phyloP scores from a whole-genome alignment of 108 stramenopile genomes.

The Cyclostephanos tholiformis region DNA sequence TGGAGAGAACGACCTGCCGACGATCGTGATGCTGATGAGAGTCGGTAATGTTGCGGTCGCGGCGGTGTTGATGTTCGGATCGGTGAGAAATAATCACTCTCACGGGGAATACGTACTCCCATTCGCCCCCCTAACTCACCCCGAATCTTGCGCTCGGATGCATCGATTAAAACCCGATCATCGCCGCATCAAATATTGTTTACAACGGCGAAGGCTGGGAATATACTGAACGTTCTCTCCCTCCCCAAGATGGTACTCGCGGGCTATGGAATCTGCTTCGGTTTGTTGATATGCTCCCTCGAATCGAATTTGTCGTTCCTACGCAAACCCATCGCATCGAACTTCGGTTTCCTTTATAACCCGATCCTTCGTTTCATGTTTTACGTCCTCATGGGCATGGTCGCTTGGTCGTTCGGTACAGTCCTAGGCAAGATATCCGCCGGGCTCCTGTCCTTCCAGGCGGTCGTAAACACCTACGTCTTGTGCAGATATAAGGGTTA shows the following conservation, averaged over 20 bases:
- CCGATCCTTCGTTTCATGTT: slow-evolving; percentile 74
- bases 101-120: not conserved
- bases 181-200: not conserved
- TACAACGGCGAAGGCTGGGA: slow-evolving; percentile 7
- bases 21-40: slow-evolving; percentile 13
- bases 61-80: slow-evolving; percentile 12
- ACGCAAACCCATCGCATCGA: slow-evolving; percentile 69
- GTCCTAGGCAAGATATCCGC: slow-evolving; percentile 63
- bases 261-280: slow-evolving; percentile 42
- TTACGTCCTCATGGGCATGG: slow-evolving; percentile 72
- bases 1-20: not conserved
- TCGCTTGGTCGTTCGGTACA: slow-evolving; percentile 65
- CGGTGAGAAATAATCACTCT: slow-evolving; percentile 4
- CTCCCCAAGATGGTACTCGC: slow-evolving; percentile 42
- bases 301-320: slow-evolving; percentile 54
- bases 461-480: slow-evolving; percentile 80
- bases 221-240: slow-evolving; percentile 30
- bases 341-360: slow-evolving; percentile 87
- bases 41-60: slow-evolving; percentile 10
- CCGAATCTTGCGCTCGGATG: not conserved
- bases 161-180: not conserved
- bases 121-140: not conserved
- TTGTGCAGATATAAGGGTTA: slow-evolving; percentile 53
- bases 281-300: slow-evolving; percentile 39
- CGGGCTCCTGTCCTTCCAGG: slow-evolving; percentile 47